Conservation (phyloP, 768 basidiomycete species). For the Rhodocollybia butyracea region DNA sequence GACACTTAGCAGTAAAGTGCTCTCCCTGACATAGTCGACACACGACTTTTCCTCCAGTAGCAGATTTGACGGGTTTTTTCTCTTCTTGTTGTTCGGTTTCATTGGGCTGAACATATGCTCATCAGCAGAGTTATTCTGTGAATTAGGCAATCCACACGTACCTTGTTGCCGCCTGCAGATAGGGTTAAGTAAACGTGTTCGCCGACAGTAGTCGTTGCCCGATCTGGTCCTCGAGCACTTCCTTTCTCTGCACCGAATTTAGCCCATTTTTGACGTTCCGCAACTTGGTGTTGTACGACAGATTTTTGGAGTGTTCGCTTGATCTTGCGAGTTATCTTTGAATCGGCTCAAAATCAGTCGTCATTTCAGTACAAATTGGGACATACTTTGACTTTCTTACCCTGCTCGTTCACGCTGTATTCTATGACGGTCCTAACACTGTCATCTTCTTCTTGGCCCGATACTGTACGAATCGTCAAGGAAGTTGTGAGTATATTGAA, state of each 20-base stretch:
- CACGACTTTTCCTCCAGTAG: constrained; percentile 82
- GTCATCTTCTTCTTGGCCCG: constrained; percentile 53
- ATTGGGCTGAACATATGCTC: constrained; percentile 35
- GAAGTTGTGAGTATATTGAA: background rate
- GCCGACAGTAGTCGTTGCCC: constrained; percentile 92
- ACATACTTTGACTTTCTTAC: constrained; percentile 89
- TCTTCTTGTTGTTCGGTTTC: constrained; percentile 68
- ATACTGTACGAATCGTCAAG: background rate
- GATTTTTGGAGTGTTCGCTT: constrained; percentile 86
- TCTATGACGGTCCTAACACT: constrained; percentile 86
- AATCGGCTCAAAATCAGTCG: background rate
- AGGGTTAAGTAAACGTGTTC: constrained; percentile 46
- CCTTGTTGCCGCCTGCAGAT: constrained; percentile 62
- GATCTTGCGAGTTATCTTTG: constrained; percentile 80
- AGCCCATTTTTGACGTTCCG: constrained; percentile 88
- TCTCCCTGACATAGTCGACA: constrained; percentile 96
- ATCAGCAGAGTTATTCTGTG: background rate
- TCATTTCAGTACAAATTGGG: background rate
- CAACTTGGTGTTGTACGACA: constrained; percentile 90
- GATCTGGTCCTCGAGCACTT: constrained; percentile 83
- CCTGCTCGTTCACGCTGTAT: constrained; percentile 84
- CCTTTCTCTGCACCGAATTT: constrained; percentile 94
- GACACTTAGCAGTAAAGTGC: constrained; percentile 98
- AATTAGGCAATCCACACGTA: constrained; percentile 18
- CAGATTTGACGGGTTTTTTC: constrained; percentile 62